Base-by-base conservation (phyloP, 2,329 filamentous ascomycete genomes). In the Aureobasidium sp. region DNA sequence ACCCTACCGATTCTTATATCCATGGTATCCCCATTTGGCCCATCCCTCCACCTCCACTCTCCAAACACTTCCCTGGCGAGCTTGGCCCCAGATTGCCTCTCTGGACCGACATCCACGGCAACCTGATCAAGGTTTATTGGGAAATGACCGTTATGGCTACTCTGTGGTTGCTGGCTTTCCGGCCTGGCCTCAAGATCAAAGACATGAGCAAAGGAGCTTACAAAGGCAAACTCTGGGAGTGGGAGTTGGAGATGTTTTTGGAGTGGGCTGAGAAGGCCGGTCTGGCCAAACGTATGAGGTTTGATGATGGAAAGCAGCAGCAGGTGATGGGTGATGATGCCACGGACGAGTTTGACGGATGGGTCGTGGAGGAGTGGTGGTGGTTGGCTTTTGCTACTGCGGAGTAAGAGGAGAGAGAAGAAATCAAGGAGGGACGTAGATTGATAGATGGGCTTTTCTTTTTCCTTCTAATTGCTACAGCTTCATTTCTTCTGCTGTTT, bases 81-180 rank as follows among this genome's bases (percentile, higher is more conserved):
- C 62, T 61, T 4, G 72, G 74, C 10, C 77, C 79, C 37, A 71
- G 69, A 3, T 64, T 88, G 3, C 86, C 86, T 0, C 76, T 88
- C 49, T 90, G 86, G 86, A 78, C 81, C 49, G 83, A 85, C 64
- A 81, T 90, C 56, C 80, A 85, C 56, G 82, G 79, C 6, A 70
- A 76, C 5, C 61, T 79, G 0, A 76, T 87, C 56, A 66, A 65
- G n/a, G 68, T 71, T 0, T 76, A 82, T 52, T 90, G 86, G 84
- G 75, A 78, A 51, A 77, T 81, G 57, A 74, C 85, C 10, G 65
- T 88, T 4, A 76, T 79, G 4, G 77, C 81, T 4, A 74, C 88
- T 2, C 71, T 82, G 29, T 81, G 86, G 56, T 71, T 79, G 25
- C 67, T 86, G 29, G 80, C 83, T 1, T 81, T 79, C 16, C 74